Evolutionary conservation across 2,329 filamentous ascomycete species (phyloP), one percentile per base, ranked within the genome.

Genomic region (Diaporthe amygdali): DNA sequence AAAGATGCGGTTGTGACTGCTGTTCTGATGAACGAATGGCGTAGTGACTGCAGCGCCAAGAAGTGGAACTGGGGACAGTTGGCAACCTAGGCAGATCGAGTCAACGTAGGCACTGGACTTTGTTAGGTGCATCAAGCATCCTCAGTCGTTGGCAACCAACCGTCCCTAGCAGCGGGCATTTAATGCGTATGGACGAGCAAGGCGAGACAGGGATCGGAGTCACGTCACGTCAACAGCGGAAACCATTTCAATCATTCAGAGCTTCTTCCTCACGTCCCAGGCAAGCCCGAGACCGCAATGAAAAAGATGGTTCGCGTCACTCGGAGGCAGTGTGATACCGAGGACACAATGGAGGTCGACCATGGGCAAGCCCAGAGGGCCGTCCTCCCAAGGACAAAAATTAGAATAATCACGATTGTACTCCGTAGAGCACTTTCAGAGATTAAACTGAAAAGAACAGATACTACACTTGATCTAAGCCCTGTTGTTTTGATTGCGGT

Each of bases 401-500:
- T 91, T 84, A 86, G 90, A 88, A 87, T 91, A 92, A 92, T 91
- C 89, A 88, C 86, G 85, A 85, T 87, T 88, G 86, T 85, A 83
- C 84, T 84, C 88, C 86, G 82, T 90, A 87, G 87, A 83, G 84
- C 84, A 86, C 87, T 92, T 92, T 90, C 90, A 92, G 90, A 90
- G 89, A 92, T 92, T 92, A 93, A 92, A 92, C 91, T 92, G 89
- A 92, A 92, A 92, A 92, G 91, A 92, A 93, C 89, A 91, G 89
- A 91, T 91, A 92, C 90, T 92, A 91, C 89, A 91, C 89, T 91
- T 92, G 89, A 91, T 91, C 90, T 91, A 89, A 90, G 75, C 75
- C 74, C 52, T 55, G 12, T 55, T 17, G 30, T 8, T 8, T 7
- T 3, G 32, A 55, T 37, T 25, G 47, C 52, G n/a, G 52, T 55